Evolutionary conservation across 2,329 filamentous ascomycete species (phyloP).

Genomic region (Blumeria graminis): DNA sequence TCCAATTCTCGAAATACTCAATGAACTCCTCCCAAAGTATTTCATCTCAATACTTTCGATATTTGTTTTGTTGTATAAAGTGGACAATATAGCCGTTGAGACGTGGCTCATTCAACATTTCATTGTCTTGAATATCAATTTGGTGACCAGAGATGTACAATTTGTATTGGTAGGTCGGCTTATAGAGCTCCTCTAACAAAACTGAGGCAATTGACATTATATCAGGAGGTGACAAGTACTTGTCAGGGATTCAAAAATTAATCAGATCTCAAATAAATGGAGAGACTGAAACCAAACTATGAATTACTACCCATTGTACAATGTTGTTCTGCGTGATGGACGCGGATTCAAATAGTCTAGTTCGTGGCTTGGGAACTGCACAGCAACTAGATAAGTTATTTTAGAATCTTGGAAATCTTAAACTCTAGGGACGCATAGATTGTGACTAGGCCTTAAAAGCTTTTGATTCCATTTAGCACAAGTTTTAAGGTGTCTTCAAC

Average conservation of each 20-base stretch:
- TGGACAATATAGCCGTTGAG: not conserved
- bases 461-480: not conserved
- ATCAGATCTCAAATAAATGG: no score
- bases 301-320: not conserved
- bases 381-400: no score
- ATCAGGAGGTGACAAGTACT: no score
- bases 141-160: no score
- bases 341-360: not conserved
- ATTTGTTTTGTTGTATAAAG: not conserved
- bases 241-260: no score
- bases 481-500: not conserved
- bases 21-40: not conserved
- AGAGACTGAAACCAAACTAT: not conserved
- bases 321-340: not conserved
- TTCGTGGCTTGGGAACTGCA: no score
- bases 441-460: not conserved
- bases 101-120: not conserved
- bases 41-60: not conserved
- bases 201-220: not conserved
- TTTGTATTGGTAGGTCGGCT: no score
- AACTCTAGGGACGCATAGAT: not conserved
- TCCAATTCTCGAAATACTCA: no score
- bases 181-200: not conserved
- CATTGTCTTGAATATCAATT: no score
- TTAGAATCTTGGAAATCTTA: no score